phyloP scores from a whole-genome alignment of 169 alveolate species.

The Eimeria maxima region DNA sequence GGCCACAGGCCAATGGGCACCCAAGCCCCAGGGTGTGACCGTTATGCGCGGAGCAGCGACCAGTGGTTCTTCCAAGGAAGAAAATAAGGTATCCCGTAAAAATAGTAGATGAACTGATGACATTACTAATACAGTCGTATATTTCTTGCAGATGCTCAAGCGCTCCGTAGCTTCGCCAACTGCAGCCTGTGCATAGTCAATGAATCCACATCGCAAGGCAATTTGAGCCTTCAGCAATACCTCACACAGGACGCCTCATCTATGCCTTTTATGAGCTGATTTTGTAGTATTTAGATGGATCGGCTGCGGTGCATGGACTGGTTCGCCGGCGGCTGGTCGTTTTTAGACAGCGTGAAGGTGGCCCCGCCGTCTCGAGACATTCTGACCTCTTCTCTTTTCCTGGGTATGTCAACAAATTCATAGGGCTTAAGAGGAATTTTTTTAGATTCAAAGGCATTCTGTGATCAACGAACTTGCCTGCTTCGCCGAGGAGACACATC shows the following conservation, averaged over 20 bases:
- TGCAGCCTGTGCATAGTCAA: slow-evolving; percentile 15
- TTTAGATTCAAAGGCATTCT: neutral
- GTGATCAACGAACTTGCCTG: too few relatives aligned
- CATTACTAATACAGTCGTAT: neutral
- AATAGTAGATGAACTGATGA: neutral
- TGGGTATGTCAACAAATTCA: neutral
- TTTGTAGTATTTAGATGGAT: slow-evolving; percentile 17
- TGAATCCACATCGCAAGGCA: slow-evolving; percentile 35
- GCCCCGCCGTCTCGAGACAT: slow-evolving; percentile 55
- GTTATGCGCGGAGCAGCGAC: slow-evolving; percentile 7
- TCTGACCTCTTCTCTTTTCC: neutral
- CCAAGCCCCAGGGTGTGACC: slow-evolving; percentile 66
- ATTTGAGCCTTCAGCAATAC: slow-evolving; percentile 7
- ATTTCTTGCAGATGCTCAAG: neutral
- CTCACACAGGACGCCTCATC: slow-evolving; percentile 3
- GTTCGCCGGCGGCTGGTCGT: neutral
- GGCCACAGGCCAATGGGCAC: slow-evolving; percentile 67
- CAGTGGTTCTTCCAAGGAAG: neutral
- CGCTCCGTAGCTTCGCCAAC: neutral
- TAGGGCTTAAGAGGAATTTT: neutral
- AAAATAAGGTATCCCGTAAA: neutral
- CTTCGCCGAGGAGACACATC: neutral
- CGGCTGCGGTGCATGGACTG: slow-evolving; percentile 6
- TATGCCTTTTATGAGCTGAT: neutral
- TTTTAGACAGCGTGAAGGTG: neutral